Conservation (phyloP, 2,329 filamentous ascomycete genomes). For the Neonectria ditissima region DNA sequence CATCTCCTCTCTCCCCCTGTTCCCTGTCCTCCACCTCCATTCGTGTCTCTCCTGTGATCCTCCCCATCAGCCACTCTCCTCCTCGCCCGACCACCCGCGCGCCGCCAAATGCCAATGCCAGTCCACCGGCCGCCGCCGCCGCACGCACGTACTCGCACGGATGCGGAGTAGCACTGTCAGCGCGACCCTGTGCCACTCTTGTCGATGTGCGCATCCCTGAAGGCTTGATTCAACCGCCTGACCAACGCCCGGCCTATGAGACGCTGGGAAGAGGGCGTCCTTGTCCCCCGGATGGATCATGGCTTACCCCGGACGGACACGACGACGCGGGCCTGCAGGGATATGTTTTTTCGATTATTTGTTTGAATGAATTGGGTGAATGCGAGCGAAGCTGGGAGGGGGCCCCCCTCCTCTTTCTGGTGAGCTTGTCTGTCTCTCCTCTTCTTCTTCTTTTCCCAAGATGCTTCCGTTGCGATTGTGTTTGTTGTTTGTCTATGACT, state of each 20-base stretch:
- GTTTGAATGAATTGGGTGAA: background rate
- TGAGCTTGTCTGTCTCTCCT: background rate
- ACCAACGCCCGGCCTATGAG: slow-evolving; percentile 39
- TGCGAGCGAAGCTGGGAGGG: background rate
- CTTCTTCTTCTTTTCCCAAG: background rate
- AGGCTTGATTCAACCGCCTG: slow-evolving; percentile 46
- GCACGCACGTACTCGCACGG: background rate
- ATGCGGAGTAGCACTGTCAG: background rate
- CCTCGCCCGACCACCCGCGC: slow-evolving; percentile 35
- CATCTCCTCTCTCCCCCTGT: background rate
- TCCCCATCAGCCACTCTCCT: slow-evolving; percentile 13
- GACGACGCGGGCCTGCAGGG: slow-evolving; percentile 25
- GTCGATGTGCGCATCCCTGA: slow-evolving; percentile 29
- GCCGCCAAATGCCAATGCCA: slow-evolving; percentile 3
- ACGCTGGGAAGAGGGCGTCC: slow-evolving; percentile 24
- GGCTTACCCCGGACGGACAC: slow-evolving; percentile 39
- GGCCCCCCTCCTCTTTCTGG: background rate
- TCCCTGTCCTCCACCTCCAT: background rate
- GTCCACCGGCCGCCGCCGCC: background rate
- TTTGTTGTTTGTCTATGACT: too few relatives aligned
- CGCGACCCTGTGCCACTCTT: background rate
- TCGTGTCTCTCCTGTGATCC: slow-evolving; percentile 8
- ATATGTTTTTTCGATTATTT: background rate
- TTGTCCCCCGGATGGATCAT: slow-evolving; percentile 30
- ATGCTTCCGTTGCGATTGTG: background rate